A percentile compares a stretch with the other conserved stretches of the same genome.
Conservation (phyloP, 495 filamentous ascomycete genomes). For the Penicillium antarcticum region DNA sequence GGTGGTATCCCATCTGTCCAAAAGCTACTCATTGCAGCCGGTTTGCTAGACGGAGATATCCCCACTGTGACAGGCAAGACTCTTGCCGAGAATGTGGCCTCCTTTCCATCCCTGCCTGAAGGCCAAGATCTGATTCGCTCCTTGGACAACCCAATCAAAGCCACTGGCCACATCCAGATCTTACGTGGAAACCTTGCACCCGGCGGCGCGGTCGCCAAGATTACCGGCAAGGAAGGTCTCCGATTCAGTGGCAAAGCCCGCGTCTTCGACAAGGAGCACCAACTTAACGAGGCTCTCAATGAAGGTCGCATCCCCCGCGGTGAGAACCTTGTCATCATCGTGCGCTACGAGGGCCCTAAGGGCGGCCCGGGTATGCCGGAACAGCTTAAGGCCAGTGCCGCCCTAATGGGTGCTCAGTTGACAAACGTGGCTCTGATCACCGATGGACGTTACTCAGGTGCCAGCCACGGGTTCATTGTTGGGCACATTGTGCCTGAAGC, state of each 20-base stretch:
- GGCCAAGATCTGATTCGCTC: conserved; percentile 85
- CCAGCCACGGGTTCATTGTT: conserved; percentile 93
- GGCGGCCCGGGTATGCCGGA: conserved; percentile 99
- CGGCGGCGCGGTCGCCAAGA: conserved; percentile 92
- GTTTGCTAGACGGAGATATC: conserved; percentile 78
- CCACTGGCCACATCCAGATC: conserved; percentile 85
- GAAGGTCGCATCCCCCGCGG: conserved; percentile 67
- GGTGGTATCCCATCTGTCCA: conserved; percentile 89
- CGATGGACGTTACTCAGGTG: conserved; percentile 88
- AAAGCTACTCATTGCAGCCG: conserved; percentile 83
- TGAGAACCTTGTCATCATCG: conserved; percentile 87
- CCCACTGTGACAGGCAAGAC: conserved; percentile 91
- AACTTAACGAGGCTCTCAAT: conserved; percentile 72
- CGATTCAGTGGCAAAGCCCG: conserved; percentile 76
- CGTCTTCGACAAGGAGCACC: conserved; percentile 88
- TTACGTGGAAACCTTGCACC: conserved; percentile 88
- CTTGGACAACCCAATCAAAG: conserved; percentile 79
- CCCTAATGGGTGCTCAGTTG: conserved; percentile 88
- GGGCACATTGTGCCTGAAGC: conserved; percentile 94
- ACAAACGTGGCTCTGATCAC: conserved; percentile 90
- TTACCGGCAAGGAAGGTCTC: conserved; percentile 92
- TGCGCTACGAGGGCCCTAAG: conserved; percentile 93
- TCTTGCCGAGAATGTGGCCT: conserved; percentile 79
- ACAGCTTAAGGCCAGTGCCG: conserved; percentile 83
- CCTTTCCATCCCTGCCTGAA: conserved; percentile 75